phyloP scores from a whole-genome alignment of 1,139 yeast genomes.

The Barnettozyma hawaiiensis region DNA sequence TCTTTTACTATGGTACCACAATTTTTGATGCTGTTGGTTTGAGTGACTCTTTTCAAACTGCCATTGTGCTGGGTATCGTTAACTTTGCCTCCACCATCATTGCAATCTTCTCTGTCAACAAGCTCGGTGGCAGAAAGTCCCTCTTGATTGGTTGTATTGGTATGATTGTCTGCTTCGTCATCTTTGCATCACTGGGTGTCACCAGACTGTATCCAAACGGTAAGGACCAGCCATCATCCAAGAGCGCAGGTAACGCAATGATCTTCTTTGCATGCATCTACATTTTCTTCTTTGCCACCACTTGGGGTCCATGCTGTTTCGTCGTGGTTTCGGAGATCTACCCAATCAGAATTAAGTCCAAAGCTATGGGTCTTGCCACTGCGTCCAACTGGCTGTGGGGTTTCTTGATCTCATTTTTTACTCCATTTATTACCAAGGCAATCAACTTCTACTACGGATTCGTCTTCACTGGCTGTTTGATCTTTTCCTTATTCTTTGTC shows the following conservation, averaged over 20 bases:
- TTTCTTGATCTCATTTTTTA: constrained; percentile 72
- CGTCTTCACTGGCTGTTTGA: constrained; percentile 66
- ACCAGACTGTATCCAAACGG: constrained; percentile 55
- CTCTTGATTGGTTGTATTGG: constrained; percentile 58
- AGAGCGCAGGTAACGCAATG: constrained; percentile 68
- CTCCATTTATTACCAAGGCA: constrained; percentile 59
- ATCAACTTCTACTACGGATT: constrained; percentile 63
- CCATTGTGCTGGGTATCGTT: constrained; percentile 72
- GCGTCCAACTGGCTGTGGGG: constrained; percentile 78
- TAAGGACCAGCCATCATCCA: constrained; percentile 29
- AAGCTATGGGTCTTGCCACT: constrained; percentile 70
- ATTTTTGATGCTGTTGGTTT: constrained; percentile 74
- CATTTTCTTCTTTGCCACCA: constrained; percentile 74
- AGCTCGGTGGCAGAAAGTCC: constrained; percentile 64
- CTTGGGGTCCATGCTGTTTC: constrained; percentile 84
- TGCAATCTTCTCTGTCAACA: constrained; percentile 62
- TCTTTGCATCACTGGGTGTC: constrained; percentile 67
- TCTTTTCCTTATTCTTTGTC: constrained; percentile 56
- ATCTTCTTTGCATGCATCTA: constrained; percentile 73
- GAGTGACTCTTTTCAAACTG: constrained; percentile 65
- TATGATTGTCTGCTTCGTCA: constrained; percentile 60
- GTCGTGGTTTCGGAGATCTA: constrained; percentile 69
- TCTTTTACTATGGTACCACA: constrained; percentile 77
- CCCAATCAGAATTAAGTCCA: constrained; percentile 74
- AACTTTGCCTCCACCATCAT: constrained; percentile 71